Percentiles rank a stretch among this genome's conserved stretches.
Evolutionary conservation across 495 filamentous ascomycete species (phyloP).

Genomic region (Glutinoglossum americanum): DNA sequence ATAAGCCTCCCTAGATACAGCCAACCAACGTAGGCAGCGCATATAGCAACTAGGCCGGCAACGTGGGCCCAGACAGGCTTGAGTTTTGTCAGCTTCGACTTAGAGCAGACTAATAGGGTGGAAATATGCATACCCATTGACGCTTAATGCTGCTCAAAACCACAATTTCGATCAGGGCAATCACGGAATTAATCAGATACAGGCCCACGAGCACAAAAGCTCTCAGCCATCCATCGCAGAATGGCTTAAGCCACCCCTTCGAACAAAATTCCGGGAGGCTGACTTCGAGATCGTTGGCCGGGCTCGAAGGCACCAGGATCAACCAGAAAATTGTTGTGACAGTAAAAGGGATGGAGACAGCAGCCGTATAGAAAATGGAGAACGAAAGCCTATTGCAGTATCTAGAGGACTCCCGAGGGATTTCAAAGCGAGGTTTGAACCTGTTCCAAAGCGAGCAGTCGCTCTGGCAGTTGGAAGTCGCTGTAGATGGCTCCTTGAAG

Average conservation of each 20-base stretch:
- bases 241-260: conserved; percentile 9
- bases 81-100: neutral
- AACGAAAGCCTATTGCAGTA: conserved; percentile 12
- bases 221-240: conserved; percentile 17
- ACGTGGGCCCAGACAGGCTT: conserved; percentile 21
- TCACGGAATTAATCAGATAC: conserved; percentile 19
- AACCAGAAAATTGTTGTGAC: conserved; percentile 27
- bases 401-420: neutral
- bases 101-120: neutral
- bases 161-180: conserved; percentile 25
- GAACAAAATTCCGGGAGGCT: neutral
- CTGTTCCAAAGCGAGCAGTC: neutral
- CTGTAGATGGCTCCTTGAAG: conserved; percentile 19
- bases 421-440: neutral
- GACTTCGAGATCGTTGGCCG: neutral
- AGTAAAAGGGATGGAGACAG: conserved; percentile 22
- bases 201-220: conserved; percentile 25
- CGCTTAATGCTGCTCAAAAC: conserved; percentile 28
- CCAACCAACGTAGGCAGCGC: conserved; percentile 25
- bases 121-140: conserved; percentile 18
- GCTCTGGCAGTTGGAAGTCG: conserved; percentile 4
- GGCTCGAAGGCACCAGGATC: conserved; percentile 11
- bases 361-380: conserved; percentile 27
- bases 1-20: conserved; percentile 22
- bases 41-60: conserved; percentile 16